Percentiles rank a stretch among this genome's conserved stretches.
Conservation (phyloP, 2,329 filamentous ascomycete genomes). For the Stylonectria norvegica region DNA sequence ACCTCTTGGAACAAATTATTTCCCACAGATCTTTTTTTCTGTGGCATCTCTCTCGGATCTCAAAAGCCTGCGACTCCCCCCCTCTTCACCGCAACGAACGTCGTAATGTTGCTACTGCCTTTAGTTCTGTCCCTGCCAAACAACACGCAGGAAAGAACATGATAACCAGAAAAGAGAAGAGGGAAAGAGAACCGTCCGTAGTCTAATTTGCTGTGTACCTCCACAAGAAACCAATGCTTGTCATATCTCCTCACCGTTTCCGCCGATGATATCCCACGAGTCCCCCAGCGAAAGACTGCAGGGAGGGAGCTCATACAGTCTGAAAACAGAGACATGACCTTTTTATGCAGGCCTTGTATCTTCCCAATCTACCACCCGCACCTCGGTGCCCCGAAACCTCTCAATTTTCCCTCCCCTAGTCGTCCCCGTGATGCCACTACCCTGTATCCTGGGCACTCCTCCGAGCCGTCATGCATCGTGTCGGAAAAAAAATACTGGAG, state of each 20-base stretch:
- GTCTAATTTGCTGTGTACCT: conserved; percentile 30
- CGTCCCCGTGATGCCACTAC: conserved; percentile 8
- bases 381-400: conserved; percentile 10
- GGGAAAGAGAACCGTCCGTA: conserved; percentile 25
- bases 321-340: conserved; percentile 17
- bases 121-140: too few species aligned
- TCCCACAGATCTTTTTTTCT: conserved; percentile 2
- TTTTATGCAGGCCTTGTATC: conserved; percentile 15
- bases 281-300: background rate
- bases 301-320: conserved; percentile 15
- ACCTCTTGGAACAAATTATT: too few species aligned
- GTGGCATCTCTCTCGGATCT: background rate
- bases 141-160: conserved; percentile 20
- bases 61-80: too few species aligned
- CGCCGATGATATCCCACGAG: conserved; percentile 7
- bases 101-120: too few species aligned
- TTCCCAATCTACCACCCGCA: conserved; percentile 18
- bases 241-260: conserved; percentile 21
- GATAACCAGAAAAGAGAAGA: conserved; percentile 27
- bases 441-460: conserved; percentile 2
- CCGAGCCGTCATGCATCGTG: conserved; percentile 8
- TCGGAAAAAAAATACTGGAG: conserved; percentile 7
- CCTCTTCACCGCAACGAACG: too few species aligned
- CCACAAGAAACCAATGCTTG: conserved; percentile 24
- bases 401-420: conserved; percentile 5